Conservation (phyloP, 1,139 yeast species). For the Hansenula sp. region DNA sequence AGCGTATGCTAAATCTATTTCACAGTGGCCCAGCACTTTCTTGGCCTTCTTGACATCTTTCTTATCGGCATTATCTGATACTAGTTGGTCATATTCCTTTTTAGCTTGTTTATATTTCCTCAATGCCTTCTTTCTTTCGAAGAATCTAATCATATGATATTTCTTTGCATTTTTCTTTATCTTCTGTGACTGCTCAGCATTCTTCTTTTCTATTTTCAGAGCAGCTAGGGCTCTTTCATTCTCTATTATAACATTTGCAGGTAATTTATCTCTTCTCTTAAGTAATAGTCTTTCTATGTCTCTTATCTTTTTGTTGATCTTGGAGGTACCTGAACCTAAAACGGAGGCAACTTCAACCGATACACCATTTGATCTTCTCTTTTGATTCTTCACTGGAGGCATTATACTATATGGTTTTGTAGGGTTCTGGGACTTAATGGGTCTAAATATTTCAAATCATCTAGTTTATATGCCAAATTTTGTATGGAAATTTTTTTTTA, state of each 20-base stretch:
- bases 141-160: constrained; percentile 92
- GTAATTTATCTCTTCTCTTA: constrained; percentile 51
- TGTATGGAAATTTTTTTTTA: constrained; percentile 1
- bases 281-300: constrained; percentile 70
- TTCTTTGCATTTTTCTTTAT: constrained; percentile 64
- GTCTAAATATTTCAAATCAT: too few relatives aligned
- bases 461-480: neutral
- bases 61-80: constrained; percentile 33
- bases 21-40: constrained; percentile 51
- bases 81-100: constrained; percentile 32
- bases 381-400: constrained; percentile 13
- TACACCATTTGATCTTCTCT: constrained; percentile 16
- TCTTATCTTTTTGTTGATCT: constrained; percentile 80
- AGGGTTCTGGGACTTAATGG: too few relatives aligned
- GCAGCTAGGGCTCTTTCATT: constrained; percentile 86
- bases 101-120: constrained; percentile 66
- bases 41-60: constrained; percentile 45
- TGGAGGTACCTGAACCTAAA: constrained; percentile 35
- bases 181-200: constrained; percentile 45
- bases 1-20: constrained; percentile 74
- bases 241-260: constrained; percentile 74
- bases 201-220: constrained; percentile 59
- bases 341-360: constrained; percentile 29
- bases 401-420: too few relatives aligned
- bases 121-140: constrained; percentile 84